Evolutionary conservation across 768 basidiomycete genomes (phyloP).

Genomic region (Lenzites betulinus): DNA sequence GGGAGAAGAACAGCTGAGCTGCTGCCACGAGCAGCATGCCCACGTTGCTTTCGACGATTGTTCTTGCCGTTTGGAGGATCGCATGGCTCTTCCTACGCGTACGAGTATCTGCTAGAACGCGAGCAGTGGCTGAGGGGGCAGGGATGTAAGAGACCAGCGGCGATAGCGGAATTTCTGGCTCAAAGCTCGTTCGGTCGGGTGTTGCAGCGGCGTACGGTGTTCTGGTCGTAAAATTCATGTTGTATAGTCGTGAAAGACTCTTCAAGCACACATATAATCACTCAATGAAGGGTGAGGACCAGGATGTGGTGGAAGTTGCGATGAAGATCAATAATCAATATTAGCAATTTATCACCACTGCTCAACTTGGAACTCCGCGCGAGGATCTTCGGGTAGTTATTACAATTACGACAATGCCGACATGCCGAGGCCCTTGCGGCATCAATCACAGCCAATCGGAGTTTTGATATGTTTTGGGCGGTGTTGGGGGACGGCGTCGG

Average conservation of each 20-base stretch:
- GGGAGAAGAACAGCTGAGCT: conserved; percentile 59
- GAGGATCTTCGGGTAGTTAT: no score
- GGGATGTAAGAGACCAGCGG: conserved; percentile 13
- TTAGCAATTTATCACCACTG: no score
- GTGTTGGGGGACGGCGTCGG: background rate
- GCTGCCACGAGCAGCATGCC: conserved; percentile 62
- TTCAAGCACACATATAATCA: background rate
- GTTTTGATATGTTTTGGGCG: background rate
- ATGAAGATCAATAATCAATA: no score
- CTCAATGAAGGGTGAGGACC: no score
- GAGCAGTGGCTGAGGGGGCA: background rate
- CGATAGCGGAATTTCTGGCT: conserved; percentile 4
- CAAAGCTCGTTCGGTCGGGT: conserved; percentile 9
- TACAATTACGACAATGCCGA: background rate
- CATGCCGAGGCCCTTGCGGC: background rate
- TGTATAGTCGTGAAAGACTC: background rate
- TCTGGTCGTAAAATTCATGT: conserved; percentile 10
- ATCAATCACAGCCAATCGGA: conserved; percentile 5
- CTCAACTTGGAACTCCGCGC: no score
- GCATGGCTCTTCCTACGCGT: background rate
- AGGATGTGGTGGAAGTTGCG: no score
- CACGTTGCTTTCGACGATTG: conserved; percentile 40
- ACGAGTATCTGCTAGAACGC: background rate
- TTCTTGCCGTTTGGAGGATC: background rate
- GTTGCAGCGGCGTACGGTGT: conserved; percentile 8